Evolutionary conservation across 352 stramenopile species (phyloP).

Genomic region (Phytophthora podocarpi): DNA sequence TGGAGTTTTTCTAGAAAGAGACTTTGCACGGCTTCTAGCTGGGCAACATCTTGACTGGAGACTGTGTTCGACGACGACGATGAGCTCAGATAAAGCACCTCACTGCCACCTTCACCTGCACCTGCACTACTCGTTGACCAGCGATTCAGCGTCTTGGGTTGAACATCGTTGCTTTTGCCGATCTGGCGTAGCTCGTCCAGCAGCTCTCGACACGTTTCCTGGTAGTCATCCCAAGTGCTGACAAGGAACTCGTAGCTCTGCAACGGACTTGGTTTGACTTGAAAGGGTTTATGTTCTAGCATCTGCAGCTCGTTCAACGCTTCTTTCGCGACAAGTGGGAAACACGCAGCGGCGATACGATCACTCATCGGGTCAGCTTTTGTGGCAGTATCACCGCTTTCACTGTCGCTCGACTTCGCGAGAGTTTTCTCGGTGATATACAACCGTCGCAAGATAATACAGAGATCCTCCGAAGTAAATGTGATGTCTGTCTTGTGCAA

Average conservation of each 20-base stretch:
- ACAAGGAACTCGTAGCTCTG: slow-evolving; percentile 65
- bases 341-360: slow-evolving; percentile 66
- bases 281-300: slow-evolving; percentile 58
- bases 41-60: slow-evolving; percentile 72
- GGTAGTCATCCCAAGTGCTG: slow-evolving; percentile 62
- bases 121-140: slow-evolving; percentile 11
- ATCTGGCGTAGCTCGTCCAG: slow-evolving; percentile 64
- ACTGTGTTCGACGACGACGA: slow-evolving; percentile 43
- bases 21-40: slow-evolving; percentile 59
- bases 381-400: slow-evolving; percentile 4
- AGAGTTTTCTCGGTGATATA: slow-evolving; percentile 52
- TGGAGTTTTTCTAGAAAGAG: slow-evolving; percentile 64
- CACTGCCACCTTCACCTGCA: slow-evolving; percentile 10
- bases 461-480: slow-evolving; percentile 66
- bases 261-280: slow-evolving; percentile 36
- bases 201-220: slow-evolving; percentile 45
- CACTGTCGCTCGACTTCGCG: background rate
- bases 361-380: slow-evolving; percentile 56
- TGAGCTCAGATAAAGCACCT: slow-evolving; percentile 63
- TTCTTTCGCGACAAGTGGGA: slow-evolving; percentile 55
- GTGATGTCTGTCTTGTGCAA: slow-evolving; percentile 53
- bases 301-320: slow-evolving; percentile 42
- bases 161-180: slow-evolving; percentile 70
- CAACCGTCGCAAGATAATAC: slow-evolving; percentile 63
- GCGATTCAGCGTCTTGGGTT: slow-evolving; percentile 46